Base-by-base conservation (phyloP, 2,329 filamentous ascomycete genomes). In the Harringtonia lauricola region DNA sequence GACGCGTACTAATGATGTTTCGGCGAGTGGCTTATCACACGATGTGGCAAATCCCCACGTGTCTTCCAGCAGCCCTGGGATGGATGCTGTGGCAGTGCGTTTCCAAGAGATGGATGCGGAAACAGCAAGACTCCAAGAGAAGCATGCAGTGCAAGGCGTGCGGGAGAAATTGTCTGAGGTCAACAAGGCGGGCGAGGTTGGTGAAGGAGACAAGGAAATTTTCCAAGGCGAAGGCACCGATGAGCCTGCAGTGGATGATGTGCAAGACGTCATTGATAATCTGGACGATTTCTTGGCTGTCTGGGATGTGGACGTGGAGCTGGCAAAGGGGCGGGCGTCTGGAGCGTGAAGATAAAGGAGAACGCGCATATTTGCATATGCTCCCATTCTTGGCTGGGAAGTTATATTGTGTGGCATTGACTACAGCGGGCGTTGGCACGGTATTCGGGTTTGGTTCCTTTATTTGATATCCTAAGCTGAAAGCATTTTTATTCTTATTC, bases 11-110 rank as follows among this genome's bases (percentile, higher is more conserved):
- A 10, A 10, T 26, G 24, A 10, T 26, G 10, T 10, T 26, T 26
- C 10, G 24, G n/a, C n/a, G 24, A 26, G 24, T 26, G 7, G 6
- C 24, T 10, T 26, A 6, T 26, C 39, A 38, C 31, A 19, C 19
- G 19, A 10, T 10, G 10, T 10, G 24, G 10, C 6, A 10, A 26
- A 26, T 26, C 6, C 24, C 7, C 7, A 26, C 4, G 26, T 26
- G 19, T 35, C 19, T 18, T n/a, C 22, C 13, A 49, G 57, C 30
- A 72, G 67, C 28, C 65, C 67, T 8, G 53, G 53, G 0, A 49
- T 68, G 15, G 62, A 58, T 43, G 70, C 67, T 8, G 72, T 73
- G 66, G 70, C 70, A 0, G 59, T 68, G 46, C 66, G 67, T 8
- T 75, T 74, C 46, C 56, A 64, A 24, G 55, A 61, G n/a, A 70